A percentile compares a stretch with the other conserved stretches of the same genome.
phyloP scores from a whole-genome alignment of 2,329 filamentous ascomycete species.

The Daldinia sp. region DNA sequence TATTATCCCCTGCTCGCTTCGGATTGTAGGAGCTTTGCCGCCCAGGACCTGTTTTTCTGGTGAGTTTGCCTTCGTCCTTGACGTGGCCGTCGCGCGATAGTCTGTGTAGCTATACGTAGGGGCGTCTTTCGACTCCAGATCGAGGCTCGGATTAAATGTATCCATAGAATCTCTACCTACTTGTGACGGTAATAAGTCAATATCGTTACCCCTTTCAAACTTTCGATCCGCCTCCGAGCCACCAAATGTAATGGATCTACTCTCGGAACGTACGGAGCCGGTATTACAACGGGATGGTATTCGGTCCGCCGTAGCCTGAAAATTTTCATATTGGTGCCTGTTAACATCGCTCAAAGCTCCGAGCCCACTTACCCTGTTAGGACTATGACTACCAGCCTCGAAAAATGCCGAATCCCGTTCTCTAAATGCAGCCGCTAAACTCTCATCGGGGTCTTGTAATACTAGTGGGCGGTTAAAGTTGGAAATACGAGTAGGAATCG shows the following conservation, averaged over 20 bases:
- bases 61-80: constrained; percentile 41
- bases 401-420: constrained; percentile 41
- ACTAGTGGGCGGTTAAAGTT: constrained; percentile 36
- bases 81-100: constrained; percentile 35
- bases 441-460: constrained; percentile 40
- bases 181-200: constrained; percentile 47
- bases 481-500: constrained; percentile 34
- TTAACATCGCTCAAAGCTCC: constrained; percentile 2
- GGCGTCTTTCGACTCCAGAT: constrained; percentile 41
- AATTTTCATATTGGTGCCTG: constrained; percentile 15
- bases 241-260: constrained; percentile 27
- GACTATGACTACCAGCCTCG: constrained; percentile 35
- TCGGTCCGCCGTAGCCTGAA: constrained; percentile 7
- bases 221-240: constrained; percentile 18
- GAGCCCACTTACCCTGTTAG: constrained; percentile 17
- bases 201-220: constrained; percentile 40
- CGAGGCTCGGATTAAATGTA: constrained; percentile 44
- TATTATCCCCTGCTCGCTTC: constrained; percentile 47
- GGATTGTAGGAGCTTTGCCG: constrained; percentile 42
- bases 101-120: constrained; percentile 39
- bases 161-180: constrained; percentile 44
- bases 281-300: constrained; percentile 16
- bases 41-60: constrained; percentile 41
- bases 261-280: constrained; percentile 31
- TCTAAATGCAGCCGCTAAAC: constrained; percentile 37